Evolutionary conservation across 768 basidiomycete genomes (phyloP), one percentile per base, ranked within the genome.

Genomic region (Lentinula sp.): DNA sequence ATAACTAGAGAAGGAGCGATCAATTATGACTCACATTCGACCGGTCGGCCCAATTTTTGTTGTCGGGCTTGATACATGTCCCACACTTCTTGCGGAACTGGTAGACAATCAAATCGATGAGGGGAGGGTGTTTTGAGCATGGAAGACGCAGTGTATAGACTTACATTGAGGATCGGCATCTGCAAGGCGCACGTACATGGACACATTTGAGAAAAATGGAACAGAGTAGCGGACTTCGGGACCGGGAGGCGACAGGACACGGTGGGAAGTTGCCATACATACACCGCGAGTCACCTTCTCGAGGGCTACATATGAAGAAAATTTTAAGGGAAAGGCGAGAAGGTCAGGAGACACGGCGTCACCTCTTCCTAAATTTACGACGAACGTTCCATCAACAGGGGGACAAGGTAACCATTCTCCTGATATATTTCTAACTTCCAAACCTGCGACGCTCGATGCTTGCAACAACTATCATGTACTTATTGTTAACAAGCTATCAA

Each of bases 371-470:
- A 42, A 39, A 32, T 50, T 84, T 10, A 84, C 77, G 18, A 84
- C 80, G 63, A 85, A 82, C 0, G 83, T 84, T n/a, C 78, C 75
- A 1, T 77, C 76, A 32, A 82, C 77, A n/a, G 84, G 83, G 0
- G 79, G 78, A 8, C 73, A 81, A 62, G 82, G 76, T 54, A 85
- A 81, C 84, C 83, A 85, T 63, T 80, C 70, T 0, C 84, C 83
- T 0, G 77, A 69, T 34, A 80, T 68, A 68, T 84, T 85, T 63
- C 83, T 80, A 8, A 84, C 84, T 66, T 85, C 82, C 43, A 85
- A 72, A 10, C 84, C 84, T 3, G 74, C 77, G 51, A 84, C 81
- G 3, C 75, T 69, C 11, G 84, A 82, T 0, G 78, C 84, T 74
- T 83, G 82, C 21, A 85, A 74, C 21, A 85, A 73, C 82, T 84